Conservation (phyloP, 2,329 filamentous ascomycete species). For the Aspergillus fischeri region DNA sequence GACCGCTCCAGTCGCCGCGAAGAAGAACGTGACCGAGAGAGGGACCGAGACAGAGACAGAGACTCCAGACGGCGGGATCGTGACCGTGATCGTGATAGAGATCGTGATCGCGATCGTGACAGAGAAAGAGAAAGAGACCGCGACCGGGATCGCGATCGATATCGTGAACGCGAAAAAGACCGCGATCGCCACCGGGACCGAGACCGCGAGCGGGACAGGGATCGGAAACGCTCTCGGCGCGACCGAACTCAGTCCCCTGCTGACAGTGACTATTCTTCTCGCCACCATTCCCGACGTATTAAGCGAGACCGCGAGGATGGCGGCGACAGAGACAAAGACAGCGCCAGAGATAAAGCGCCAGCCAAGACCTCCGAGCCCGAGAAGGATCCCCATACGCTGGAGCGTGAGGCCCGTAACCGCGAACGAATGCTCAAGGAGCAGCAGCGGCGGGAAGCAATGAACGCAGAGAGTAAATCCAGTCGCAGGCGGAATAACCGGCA, state of each 20-base stretch:
- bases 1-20: conserved; percentile 27
- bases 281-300: conserved; percentile 31
- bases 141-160: conserved; percentile 20
- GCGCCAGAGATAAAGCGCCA: conserved; percentile 13
- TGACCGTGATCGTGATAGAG: conserved; percentile 5
- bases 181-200: conserved; percentile 47
- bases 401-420: conserved; percentile 63
- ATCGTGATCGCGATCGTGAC: conserved; percentile 20
- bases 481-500: conserved; percentile 33
- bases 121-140: conserved; percentile 32
- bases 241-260: conserved; percentile 35
- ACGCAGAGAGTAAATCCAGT: conserved; percentile 28
- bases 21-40: conserved; percentile 25
- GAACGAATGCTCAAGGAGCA: conserved; percentile 63
- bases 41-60: conserved; percentile 46
- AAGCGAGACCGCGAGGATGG: conserved; percentile 34
- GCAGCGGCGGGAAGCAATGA: conserved; percentile 57
- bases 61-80: conserved; percentile 21
- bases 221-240: conserved; percentile 35
- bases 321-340: conserved; percentile 19
- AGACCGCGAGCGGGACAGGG: conserved; percentile 39
- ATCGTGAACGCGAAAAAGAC: conserved; percentile 35
- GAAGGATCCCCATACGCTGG: conserved; percentile 68
- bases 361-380: conserved; percentile 24
- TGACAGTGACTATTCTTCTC: conserved; percentile 29